A percentile compares a stretch with the other conserved stretches of the same genome.
These are phyloP conservation scores for Enterospora canceri DNA, from an alignment of 371 early-diverging fungal species.

Conservation along the genomic window DNA sequence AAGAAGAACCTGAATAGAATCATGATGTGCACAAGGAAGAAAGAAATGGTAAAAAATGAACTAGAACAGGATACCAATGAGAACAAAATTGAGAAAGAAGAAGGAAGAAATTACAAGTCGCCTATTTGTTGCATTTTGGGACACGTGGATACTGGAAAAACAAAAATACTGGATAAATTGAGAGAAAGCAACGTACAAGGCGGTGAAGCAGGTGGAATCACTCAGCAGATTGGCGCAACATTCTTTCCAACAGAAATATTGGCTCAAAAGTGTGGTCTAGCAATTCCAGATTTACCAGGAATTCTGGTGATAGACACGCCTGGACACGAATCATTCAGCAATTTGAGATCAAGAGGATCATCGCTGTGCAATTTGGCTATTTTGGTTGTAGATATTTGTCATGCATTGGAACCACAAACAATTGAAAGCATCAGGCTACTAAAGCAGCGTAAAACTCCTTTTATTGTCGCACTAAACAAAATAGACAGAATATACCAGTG, in stretches of 20 bases:
- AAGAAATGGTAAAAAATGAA: not conserved
- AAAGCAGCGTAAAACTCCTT: conserved; percentile 85
- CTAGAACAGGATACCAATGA: conserved; percentile 54
- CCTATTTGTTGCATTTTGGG: conserved; percentile 98
- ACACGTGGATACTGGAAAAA: conserved; percentile 98
- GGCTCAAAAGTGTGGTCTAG: conserved; percentile 58
- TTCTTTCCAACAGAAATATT: conserved; percentile 92
- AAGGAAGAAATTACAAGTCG: conserved; percentile 75
- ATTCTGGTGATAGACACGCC: conserved; percentile 97
- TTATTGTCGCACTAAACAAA: conserved; percentile 98
- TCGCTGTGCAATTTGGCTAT: conserved; percentile 98
- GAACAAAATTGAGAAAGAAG: conserved; percentile 67
- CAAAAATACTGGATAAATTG: conserved; percentile 95
- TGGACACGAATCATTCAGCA: conserved; percentile 98
- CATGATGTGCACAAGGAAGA: not conserved
- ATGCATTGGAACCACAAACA: conserved; percentile 96
- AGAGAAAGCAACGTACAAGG: conserved; percentile 98
- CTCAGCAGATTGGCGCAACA: conserved; percentile 99
- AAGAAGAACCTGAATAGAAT: conserved; percentile 45
- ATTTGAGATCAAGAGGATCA: conserved; percentile 88
- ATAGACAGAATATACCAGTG: conserved; percentile 94
- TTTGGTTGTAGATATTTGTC: conserved; percentile 96
- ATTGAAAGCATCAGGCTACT: conserved; percentile 85
- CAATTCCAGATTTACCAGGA: conserved; percentile 75
- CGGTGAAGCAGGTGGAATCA: conserved; percentile 99